phyloP scores from a whole-genome alignment of 306 rosid genomes.

The Sesbania bispinosa region DNA sequence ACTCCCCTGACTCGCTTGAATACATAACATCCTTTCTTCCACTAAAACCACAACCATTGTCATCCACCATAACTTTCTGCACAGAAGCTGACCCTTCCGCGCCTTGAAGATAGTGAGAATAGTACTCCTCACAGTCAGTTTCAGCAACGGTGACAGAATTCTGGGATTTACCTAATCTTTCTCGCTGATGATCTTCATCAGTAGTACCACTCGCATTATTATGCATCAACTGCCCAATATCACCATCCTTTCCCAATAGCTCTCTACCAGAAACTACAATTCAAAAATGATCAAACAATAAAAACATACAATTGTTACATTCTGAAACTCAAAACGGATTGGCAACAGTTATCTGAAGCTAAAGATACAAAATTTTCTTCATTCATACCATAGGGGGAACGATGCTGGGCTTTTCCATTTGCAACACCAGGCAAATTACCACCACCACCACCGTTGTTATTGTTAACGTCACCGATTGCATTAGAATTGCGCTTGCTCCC shows the following conservation, averaged over 20 bases:
- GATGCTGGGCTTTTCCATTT: constrained; percentile 69
- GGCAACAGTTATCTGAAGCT: background rate
- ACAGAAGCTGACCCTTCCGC: constrained; percentile 59
- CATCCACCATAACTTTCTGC: constrained; percentile 64
- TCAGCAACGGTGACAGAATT: constrained; percentile 63
- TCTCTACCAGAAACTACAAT: constrained; percentile 62
- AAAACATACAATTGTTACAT: background rate
- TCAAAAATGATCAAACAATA: constrained; percentile 12
- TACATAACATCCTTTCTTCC: constrained; percentile 68
- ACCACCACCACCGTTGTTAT: background rate
- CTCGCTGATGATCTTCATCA: constrained; percentile 45
- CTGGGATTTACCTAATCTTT: constrained; percentile 57
- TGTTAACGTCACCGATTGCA: constrained; percentile 30
- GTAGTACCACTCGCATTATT: constrained; percentile 36
- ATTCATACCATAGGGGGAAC: constrained; percentile 62
- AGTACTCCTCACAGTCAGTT: constrained; percentile 68
- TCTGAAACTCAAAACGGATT: background rate
- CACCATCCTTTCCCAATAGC: constrained; percentile 54
- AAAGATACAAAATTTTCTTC: constrained; percentile 3
- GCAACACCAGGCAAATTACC: constrained; percentile 33
- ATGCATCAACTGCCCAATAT: constrained; percentile 44
- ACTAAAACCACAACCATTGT: constrained; percentile 78
- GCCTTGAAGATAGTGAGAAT: constrained; percentile 82
- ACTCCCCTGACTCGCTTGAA: constrained; percentile 72
- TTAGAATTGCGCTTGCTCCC: constrained; percentile 42